These are phyloP conservation scores for Capsicum pubescens DNA, from an alignment of 257 asterid species.

Conservation along the genomic window DNA sequence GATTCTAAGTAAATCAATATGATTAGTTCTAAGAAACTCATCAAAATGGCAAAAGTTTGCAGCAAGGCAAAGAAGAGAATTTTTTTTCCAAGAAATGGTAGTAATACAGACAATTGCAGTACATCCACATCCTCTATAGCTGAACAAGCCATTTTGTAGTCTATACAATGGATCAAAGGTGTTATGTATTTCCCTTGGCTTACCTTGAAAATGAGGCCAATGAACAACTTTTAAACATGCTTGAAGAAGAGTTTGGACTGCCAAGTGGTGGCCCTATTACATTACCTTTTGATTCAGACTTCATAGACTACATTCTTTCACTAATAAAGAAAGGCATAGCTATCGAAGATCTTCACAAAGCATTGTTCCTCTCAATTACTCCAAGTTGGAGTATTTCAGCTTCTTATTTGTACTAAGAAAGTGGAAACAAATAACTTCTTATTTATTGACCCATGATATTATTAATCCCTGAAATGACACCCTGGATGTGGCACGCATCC, in stretches of 20 bases:
- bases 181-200: constrained; percentile 39
- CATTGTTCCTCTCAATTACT: constrained; percentile 38
- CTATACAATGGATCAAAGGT: constrained; percentile 39
- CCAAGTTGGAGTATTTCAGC: not conserved
- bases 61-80: not conserved
- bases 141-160: constrained; percentile 46
- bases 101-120: not conserved
- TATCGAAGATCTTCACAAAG: constrained; percentile 39
- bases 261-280: constrained; percentile 33
- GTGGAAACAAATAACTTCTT: not conserved
- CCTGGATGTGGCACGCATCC: too few species aligned
- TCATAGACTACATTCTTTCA: constrained; percentile 33
- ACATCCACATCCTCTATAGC: not conserved
- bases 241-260: constrained; percentile 37
- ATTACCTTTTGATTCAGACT: constrained; percentile 39
- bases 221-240: constrained; percentile 38
- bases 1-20: not conserved
- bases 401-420: not conserved
- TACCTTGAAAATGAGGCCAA: constrained; percentile 36
- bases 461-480: too few species aligned
- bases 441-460: not conserved
- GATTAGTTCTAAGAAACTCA: not conserved
- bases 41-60: not conserved
- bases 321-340: constrained; percentile 36
- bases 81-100: not conserved